phyloP scores from a whole-genome alignment of 768 basidiomycete genomes.

The Leccinum aurantiacum region DNA sequence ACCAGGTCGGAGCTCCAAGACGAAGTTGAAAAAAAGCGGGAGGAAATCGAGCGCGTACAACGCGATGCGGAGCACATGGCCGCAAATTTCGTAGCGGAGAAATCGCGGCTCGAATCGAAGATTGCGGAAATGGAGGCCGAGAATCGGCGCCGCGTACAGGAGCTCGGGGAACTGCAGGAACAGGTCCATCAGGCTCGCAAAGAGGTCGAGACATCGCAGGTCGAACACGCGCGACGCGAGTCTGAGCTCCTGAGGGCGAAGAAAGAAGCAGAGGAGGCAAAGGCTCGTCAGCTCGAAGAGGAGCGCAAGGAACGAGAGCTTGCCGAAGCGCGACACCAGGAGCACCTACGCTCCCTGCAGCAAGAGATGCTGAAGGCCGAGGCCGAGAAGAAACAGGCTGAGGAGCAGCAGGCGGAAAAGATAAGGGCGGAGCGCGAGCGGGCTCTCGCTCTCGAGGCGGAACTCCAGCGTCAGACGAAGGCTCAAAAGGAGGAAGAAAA shows the following conservation, averaged over 20 bases:
- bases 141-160: conserved; percentile 14
- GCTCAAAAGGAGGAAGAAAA: conserved; percentile 28
- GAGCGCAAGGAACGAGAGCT: conserved; percentile 30
- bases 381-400: conserved; percentile 21
- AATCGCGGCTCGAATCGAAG: conserved; percentile 31
- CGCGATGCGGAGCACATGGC: conserved; percentile 41
- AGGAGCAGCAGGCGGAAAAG: conserved; percentile 28
- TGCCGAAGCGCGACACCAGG: conserved; percentile 30
- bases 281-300: conserved; percentile 31
- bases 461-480: conserved; percentile 30
- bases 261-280: conserved; percentile 30
- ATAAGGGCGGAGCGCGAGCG: conserved; percentile 30
- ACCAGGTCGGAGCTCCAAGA: conserved; percentile 44
- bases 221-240: conserved; percentile 29
- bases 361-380: conserved; percentile 29
- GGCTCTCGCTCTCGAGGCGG: conserved; percentile 30
- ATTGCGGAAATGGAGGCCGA: conserved; percentile 30
- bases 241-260: conserved; percentile 27
- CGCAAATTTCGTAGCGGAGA: conserved; percentile 40
- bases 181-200: conserved; percentile 29
- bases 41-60: conserved; percentile 45
- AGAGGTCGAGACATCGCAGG: conserved; percentile 30
- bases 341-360: conserved; percentile 30
- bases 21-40: conserved; percentile 43
- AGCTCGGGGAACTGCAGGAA: conserved; percentile 29